Evolutionary conservation across 2,329 filamentous ascomycete genomes (phyloP).

Genomic region (Ceratocystis huliohia): DNA sequence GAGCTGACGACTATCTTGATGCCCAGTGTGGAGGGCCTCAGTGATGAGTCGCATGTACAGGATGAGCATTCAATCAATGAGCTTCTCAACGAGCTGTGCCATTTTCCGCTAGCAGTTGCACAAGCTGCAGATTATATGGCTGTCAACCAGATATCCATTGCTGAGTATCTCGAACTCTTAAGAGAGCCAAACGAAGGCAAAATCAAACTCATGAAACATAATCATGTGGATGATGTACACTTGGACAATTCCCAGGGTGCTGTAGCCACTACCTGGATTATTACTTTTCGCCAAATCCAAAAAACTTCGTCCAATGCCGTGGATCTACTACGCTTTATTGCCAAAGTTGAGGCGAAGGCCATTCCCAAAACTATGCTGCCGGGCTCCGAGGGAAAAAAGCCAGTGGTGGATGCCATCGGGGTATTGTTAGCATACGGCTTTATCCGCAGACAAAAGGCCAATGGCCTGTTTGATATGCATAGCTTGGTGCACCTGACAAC

Average conservation of each 20-base stretch:
- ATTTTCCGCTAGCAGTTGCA: slow-evolving; percentile 21
- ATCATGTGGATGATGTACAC: background rate
- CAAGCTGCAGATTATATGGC: slow-evolving; percentile 22
- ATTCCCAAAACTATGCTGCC: background rate
- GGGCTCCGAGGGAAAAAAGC: background rate
- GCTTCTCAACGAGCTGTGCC: background rate
- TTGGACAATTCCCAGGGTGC: background rate
- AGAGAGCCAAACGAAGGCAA: background rate
- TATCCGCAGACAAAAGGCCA: background rate
- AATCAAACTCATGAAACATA: background rate
- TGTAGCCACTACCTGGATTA: background rate
- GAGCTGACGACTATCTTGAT: background rate
- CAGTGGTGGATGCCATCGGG: background rate
- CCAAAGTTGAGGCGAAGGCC: background rate
- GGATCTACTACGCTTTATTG: background rate
- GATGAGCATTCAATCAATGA: background rate
- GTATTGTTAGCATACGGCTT: background rate
- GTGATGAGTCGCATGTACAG: background rate
- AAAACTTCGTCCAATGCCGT: background rate
- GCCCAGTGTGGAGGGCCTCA: background rate
- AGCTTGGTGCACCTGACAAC: background rate
- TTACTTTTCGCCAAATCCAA: background rate
- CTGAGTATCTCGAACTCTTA: background rate
- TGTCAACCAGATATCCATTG: background rate
- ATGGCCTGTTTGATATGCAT: background rate